Evolutionary conservation across 352 stramenopile species (phyloP).

Genomic region (Vaucheria bursata): DNA sequence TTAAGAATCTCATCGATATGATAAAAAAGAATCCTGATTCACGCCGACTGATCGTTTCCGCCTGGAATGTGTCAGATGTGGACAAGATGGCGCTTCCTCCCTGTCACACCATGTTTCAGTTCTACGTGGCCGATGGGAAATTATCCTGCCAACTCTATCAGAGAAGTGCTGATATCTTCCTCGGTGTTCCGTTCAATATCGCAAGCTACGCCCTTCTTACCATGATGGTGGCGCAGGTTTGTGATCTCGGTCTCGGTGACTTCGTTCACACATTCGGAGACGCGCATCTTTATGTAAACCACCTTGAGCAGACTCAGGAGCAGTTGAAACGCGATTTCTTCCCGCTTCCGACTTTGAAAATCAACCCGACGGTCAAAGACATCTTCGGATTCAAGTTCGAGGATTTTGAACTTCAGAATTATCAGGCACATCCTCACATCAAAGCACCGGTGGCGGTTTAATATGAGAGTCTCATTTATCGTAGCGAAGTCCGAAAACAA

Average conservation of each 20-base stretch:
- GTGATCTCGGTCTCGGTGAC: conserved; percentile 76
- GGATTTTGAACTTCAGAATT: too few relatives aligned
- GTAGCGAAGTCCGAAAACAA: too few relatives aligned
- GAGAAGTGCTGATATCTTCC: conserved; percentile 95
- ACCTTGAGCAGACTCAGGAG: conserved; percentile 90
- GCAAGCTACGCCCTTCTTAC: conserved; percentile 94
- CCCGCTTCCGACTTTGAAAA: not conserved
- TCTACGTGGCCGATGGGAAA: conserved; percentile 71
- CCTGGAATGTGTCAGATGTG: conserved; percentile 94
- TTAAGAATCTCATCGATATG: not conserved
- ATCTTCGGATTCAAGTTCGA: too few relatives aligned
- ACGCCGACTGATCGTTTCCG: conserved; percentile 90
- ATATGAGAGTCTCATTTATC: too few relatives aligned
- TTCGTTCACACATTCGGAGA: conserved; percentile 97
- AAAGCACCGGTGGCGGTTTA: too few relatives aligned
- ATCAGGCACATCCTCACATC: too few relatives aligned
- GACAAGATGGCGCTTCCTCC: conserved; percentile 92
- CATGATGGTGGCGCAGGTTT: conserved; percentile 85
- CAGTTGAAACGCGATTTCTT: conserved; percentile 77
- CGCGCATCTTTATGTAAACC: conserved; percentile 95
- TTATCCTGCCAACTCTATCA: conserved; percentile 93
- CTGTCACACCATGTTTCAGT: conserved; percentile 98
- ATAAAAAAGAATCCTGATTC: conserved; percentile 57
- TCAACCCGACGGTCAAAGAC: not conserved
- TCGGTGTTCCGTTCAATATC: conserved; percentile 99